Percentiles rank a stretch among this genome's conserved stretches.
These are phyloP conservation scores for Jatropha multifida DNA, from an alignment of 441 rosid species.

Conservation along the genomic window DNA sequence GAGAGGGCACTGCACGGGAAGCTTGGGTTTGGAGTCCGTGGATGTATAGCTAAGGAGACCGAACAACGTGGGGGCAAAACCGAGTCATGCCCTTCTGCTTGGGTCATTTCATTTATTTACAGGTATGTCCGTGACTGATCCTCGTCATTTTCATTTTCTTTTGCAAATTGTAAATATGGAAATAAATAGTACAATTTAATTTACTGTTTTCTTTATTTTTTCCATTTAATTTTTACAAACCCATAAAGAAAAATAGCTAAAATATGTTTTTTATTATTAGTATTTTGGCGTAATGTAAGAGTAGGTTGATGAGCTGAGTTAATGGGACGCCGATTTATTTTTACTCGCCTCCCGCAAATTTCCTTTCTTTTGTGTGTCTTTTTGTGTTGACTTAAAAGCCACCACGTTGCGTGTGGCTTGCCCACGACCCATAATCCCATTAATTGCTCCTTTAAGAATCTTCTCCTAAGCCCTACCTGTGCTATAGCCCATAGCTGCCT, in stretches of 20 bases:
- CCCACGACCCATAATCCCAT: not conserved
- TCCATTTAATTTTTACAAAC: no score
- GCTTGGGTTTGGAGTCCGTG: constrained; percentile 17
- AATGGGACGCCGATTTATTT: not conserved
- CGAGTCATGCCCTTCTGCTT: not conserved
- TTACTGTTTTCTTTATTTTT: no score
- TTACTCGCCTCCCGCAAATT: not conserved
- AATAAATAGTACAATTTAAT: no score
- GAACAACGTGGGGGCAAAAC: constrained; percentile 10
- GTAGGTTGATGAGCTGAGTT: no score
- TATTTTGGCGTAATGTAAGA: no score
- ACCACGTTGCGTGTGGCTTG: constrained; percentile 6
- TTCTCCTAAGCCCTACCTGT: not conserved
- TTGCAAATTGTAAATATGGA: no score
- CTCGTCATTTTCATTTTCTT: no score
- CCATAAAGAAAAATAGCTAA: no score
- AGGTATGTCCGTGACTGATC: no score
- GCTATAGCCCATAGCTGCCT: no score
- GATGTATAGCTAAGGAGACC: not conserved
- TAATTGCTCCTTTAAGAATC: not conserved
- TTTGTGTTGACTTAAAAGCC: constrained; percentile 16
- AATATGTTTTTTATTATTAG: no score
- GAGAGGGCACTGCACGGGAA: constrained; percentile 36
- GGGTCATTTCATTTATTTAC: not conserved
- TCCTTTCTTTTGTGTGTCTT: not conserved